A percentile compares a stretch with the other conserved stretches of the same genome.
These are phyloP conservation scores for Glaciozyma antarctica DNA, from an alignment of 768 basidiomycete genomes.

Conservation along the genomic window DNA sequence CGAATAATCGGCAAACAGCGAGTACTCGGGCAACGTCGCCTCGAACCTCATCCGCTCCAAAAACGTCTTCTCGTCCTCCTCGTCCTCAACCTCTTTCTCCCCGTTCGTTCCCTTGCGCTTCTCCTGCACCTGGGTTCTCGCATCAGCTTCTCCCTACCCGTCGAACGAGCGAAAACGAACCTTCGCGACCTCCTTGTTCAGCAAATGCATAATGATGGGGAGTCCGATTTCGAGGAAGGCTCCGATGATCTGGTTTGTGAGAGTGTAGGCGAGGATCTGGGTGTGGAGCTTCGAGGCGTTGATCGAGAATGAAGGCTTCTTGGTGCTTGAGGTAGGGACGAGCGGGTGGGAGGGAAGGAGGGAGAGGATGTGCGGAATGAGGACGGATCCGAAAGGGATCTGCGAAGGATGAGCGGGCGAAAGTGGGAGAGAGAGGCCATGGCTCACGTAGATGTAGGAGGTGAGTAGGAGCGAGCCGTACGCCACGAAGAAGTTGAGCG, in stretches of 20 bases:
- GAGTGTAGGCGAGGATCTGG: conserved; percentile 82
- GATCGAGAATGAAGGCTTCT: conserved; percentile 54
- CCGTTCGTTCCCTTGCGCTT: conserved; percentile 42
- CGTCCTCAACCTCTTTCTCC: conserved; percentile 49
- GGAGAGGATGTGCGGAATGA: conserved; percentile 29
- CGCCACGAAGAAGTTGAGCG: conserved; percentile 75
- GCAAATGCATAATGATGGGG: conserved; percentile 61
- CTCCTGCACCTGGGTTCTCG: conserved; percentile 12
- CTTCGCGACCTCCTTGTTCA: conserved; percentile 35
- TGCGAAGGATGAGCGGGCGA: background rate
- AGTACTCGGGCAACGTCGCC: conserved; percentile 66
- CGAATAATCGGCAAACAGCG: conserved; percentile 51
- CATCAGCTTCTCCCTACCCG: conserved; percentile 37
- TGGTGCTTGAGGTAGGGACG: conserved; percentile 37
- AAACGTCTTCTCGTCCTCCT: conserved; percentile 63
- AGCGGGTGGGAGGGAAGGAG: conserved; percentile 15
- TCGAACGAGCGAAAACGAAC: conserved; percentile 7
- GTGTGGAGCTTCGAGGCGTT: conserved; percentile 56
- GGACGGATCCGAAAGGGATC: conserved; percentile 33
- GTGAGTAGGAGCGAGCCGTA: conserved; percentile 75
- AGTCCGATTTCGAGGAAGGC: conserved; percentile 69
- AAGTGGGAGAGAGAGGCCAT: conserved; percentile 50
- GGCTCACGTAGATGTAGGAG: conserved; percentile 80
- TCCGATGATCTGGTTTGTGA: conserved; percentile 52
- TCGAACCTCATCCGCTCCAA: conserved; percentile 68